Percentiles rank a stretch among this genome's conserved stretches.
Evolutionary conservation across 2,329 filamentous ascomycete species (phyloP).

Genomic region (Colletotrichum shisoi): DNA sequence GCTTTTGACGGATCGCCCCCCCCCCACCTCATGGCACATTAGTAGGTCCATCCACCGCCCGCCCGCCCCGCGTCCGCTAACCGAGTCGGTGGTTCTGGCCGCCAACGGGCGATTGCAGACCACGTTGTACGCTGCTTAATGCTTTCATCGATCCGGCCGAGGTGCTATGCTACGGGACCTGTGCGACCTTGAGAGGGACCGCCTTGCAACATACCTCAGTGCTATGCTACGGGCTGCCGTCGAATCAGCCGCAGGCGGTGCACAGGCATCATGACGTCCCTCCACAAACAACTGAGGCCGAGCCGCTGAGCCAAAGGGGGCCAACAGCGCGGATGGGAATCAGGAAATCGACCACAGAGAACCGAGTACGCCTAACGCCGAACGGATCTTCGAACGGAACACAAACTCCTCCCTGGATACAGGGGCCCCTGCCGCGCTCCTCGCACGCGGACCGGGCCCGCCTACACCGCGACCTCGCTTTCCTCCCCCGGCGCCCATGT

Average conservation of each 20-base stretch:
- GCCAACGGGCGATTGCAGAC: constrained; percentile 21
- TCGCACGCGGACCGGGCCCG: background rate
- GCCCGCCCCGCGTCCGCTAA: constrained; percentile 16
- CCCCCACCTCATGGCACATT: too few species aligned
- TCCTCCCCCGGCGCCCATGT: constrained; percentile 11
- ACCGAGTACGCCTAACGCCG: too few species aligned
- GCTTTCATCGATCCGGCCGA: background rate
- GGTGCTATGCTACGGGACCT: background rate
- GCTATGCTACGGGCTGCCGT: constrained; percentile 1
- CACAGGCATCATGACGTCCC: constrained; percentile 2
- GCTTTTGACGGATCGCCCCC: background rate
- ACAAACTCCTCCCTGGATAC: constrained; percentile 11
- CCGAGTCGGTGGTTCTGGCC: constrained; percentile 25
- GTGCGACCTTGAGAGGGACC: too few species aligned
- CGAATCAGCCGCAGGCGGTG: constrained; percentile 20
- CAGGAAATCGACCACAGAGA: too few species aligned
- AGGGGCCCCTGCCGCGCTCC: background rate
- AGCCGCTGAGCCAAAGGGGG: background rate
- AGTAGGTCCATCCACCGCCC: background rate
- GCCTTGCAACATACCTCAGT: too few species aligned
- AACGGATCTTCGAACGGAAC: background rate
- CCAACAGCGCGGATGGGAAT: background rate
- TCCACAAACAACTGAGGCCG: too few species aligned
- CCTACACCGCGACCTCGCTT: background rate
- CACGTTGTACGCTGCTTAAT: background rate